Conservation (phyloP, 1,139 yeast genomes). For the Blastobotrys malaysiensis region DNA sequence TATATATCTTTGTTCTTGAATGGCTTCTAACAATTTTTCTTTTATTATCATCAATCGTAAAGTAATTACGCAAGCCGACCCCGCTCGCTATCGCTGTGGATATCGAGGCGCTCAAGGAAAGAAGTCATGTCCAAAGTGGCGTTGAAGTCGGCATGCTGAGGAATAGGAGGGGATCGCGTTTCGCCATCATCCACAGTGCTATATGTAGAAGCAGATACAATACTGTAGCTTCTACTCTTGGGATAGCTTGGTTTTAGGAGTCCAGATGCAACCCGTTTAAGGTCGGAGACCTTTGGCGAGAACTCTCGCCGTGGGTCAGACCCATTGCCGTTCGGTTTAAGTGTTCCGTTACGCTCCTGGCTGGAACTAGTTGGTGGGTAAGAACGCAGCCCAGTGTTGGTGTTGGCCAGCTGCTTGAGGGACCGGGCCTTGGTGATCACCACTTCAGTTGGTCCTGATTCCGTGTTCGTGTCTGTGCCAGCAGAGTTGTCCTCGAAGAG, state of each 20-base stretch:
- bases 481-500: slow-evolving; percentile 4
- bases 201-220: not conserved
- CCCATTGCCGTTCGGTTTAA: slow-evolving; percentile 1
- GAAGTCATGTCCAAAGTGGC: slow-evolving; percentile 19
- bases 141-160: slow-evolving; percentile 7
- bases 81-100: slow-evolving; percentile 17
- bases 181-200: not conserved
- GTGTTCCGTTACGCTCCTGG: slow-evolving; percentile 6
- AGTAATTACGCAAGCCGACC: slow-evolving; percentile 19
- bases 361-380: slow-evolving; percentile 13
- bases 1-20: not conserved
- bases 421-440: slow-evolving; percentile 20
- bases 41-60: not conserved
- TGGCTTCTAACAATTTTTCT: not conserved
- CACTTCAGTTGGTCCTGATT: slow-evolving; percentile 3
- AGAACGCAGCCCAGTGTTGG: slow-evolving; percentile 7
- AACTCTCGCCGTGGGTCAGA: slow-evolving; percentile 6
- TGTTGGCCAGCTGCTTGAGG: slow-evolving; percentile 16
- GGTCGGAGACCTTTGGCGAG: slow-evolving; percentile 24
- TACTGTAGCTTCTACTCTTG: not conserved
- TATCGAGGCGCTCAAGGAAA: slow-evolving; percentile 18
- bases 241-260: slow-evolving; percentile 8
- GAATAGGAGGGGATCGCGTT: not conserved
- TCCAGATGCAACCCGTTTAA: slow-evolving; percentile 25
- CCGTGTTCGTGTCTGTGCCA: slow-evolving; percentile 5